phyloP scores from a whole-genome alignment of 306 rosid species.

The Dalbergia cultrata region DNA sequence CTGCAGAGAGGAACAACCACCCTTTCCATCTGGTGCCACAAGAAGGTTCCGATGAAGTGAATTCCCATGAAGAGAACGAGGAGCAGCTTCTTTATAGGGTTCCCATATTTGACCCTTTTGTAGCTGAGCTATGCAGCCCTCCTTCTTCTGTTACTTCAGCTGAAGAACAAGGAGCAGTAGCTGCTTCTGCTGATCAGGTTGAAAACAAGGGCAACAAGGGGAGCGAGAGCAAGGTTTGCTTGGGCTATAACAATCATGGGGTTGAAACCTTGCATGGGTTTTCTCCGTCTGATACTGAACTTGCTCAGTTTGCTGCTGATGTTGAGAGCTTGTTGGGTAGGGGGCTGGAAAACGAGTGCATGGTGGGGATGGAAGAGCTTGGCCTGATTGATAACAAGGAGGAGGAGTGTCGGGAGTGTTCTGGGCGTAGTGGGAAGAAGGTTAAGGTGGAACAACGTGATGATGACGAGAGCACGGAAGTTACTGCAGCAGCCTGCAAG shows the following conservation, averaged over 20 bases:
- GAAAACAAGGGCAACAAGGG: conserved; percentile 12
- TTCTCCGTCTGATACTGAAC: conserved; percentile 73
- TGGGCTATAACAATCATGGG: conserved; percentile 6
- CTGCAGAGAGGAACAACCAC: conserved; percentile 7
- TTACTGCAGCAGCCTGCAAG: conserved; percentile 1
- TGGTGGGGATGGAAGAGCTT: conserved; percentile 84
- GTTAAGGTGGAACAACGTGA: conserved; percentile 51
- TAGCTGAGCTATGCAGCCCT: conserved; percentile 53
- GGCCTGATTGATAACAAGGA: conserved; percentile 67
- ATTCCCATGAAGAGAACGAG: conserved; percentile 69
- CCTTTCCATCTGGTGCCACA: conserved; percentile 79
- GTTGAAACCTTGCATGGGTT: conserved; percentile 58
- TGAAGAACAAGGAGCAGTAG: conserved; percentile 31
- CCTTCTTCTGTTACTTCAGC: conserved; percentile 46
- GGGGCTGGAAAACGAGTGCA: conserved; percentile 73
- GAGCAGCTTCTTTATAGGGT: conserved; percentile 83
- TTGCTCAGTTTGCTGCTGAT: conserved; percentile 87
- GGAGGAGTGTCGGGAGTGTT: conserved; percentile 44
- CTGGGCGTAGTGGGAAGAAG: conserved; percentile 48
- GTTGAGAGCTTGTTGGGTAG: conserved; percentile 88
- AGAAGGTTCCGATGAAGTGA: conserved; percentile 63
- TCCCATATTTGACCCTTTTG: conserved; percentile 76
- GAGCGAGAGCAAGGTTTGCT: conserved; percentile 23
- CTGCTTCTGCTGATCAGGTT: neutral
- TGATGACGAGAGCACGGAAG: neutral